A percentile compares a stretch with the other conserved stretches of the same genome.
Conservation (phyloP, 768 basidiomycete species). For the Suillus subalutaceus region DNA sequence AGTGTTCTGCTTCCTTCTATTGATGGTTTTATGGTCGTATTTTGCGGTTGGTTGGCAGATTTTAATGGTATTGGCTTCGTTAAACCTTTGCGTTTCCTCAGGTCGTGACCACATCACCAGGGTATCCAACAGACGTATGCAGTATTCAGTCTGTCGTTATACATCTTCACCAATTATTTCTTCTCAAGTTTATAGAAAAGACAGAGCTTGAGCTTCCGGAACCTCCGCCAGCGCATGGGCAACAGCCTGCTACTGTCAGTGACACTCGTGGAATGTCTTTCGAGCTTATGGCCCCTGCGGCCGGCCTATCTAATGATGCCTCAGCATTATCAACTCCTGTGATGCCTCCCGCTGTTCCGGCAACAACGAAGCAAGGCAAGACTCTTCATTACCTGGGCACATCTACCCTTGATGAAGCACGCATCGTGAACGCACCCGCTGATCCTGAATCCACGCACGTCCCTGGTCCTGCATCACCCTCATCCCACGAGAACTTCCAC, state of each 20-base stretch:
- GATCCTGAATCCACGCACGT: constrained; percentile 16
- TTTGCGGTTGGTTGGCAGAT: constrained; percentile 51
- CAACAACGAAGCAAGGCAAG: constrained; percentile 16
- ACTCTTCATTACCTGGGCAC: constrained; percentile 11
- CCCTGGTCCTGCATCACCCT: constrained; percentile 11
- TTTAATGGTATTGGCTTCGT: neutral
- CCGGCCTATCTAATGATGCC: constrained; percentile 15
- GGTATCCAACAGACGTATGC: constrained; percentile 67
- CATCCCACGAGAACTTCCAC: constrained; percentile 17
- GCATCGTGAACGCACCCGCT: constrained; percentile 12
- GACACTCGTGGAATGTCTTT: constrained; percentile 34
- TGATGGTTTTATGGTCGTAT: constrained; percentile 85
- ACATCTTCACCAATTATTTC: constrained; percentile 13
- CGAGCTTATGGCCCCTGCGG: constrained; percentile 26
- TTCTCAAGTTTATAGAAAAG: constrained; percentile 27
- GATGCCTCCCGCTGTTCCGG: constrained; percentile 17
- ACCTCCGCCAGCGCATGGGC: constrained; percentile 11
- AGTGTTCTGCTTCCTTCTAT: constrained; percentile 60
- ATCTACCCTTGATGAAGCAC: constrained; percentile 24
- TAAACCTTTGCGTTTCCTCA: constrained; percentile 28
- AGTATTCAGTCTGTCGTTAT: neutral
- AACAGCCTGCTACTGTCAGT: constrained; percentile 20
- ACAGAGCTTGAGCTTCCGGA: constrained; percentile 21
- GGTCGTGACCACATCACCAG: constrained; percentile 70
- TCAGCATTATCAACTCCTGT: constrained; percentile 23